Base-by-base conservation (phyloP, 2,329 filamentous ascomycete species). In the Magnaporthiopsis rhizophila region DNA sequence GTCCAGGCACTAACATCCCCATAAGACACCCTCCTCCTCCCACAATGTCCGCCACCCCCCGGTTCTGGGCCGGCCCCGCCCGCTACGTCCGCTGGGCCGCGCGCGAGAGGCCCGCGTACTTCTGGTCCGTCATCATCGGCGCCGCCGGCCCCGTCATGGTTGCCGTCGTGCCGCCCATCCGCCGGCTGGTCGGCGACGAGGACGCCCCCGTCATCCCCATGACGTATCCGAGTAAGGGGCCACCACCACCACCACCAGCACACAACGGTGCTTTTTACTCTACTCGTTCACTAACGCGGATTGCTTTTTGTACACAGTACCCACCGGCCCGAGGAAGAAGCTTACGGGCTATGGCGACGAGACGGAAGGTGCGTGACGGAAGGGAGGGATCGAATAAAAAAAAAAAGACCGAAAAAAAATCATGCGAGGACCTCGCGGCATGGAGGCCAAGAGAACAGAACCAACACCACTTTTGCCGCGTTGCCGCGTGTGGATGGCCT, bases 181-280 rank as follows among this genome's bases (percentile, higher is more conserved):
- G 93, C 75, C 79, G 81, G 67, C 81, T 80, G 68, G 77, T 96
- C 65, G 93, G 93, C 70, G 92, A 97, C 74, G 79, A 87, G 70
- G 84, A 87, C 71, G 84, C 89, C 68, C 80, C 85, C 68, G 85
- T 82, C 65, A 87, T 98, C 68, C 95, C 95, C 38, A 79, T 93
- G 76, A 96, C 92, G 74, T 99, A 98, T 82, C 95, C 95, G 66
- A 86, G 94, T 98, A 85, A 76, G 91, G n/a, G n/a, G n/a, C n/a
- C n/a, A n/a, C n/a, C n/a, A n/a, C n/a, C n/a, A n/a, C n/a, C n/a
- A n/a, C n/a, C n/a, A n/a, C n/a, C n/a, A n/a, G n/a, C n/a, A n/a
- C n/a, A n/a, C n/a, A n/a, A 18, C 26, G 6, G 9, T 15, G 11
- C 36, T 38, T 15, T 30, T 36, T 8, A 34, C 32, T 30, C n/a